Evolutionary conservation across 345 rosid genomes (phyloP).

Genomic region (Xanthoceras sorbifolium): DNA sequence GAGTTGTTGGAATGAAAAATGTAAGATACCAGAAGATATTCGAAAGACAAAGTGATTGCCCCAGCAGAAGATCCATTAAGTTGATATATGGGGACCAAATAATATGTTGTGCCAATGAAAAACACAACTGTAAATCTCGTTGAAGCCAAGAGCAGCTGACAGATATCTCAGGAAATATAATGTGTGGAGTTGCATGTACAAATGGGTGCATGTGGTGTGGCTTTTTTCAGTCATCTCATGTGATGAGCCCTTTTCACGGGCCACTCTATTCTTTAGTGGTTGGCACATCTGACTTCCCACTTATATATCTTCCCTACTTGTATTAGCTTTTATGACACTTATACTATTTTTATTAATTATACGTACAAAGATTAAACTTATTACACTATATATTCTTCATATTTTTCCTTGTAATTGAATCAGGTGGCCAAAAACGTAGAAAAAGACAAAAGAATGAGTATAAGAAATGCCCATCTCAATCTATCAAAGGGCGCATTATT

Average conservation of each 20-base stretch:
- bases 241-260: slow-evolving; percentile 31
- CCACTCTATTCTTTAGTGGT: slow-evolving; percentile 30
- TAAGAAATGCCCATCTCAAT: background rate
- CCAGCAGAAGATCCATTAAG: slow-evolving; percentile 26
- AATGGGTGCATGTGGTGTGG: slow-evolving; percentile 7
- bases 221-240: slow-evolving; percentile 31
- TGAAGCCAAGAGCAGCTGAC: background rate
- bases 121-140: background rate
- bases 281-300: slow-evolving; percentile 16
- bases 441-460: slow-evolving; percentile 21
- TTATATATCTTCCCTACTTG: background rate
- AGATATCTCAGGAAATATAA: background rate
- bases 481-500: background rate
- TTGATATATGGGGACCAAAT: slow-evolving; percentile 15
- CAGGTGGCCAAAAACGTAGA: background rate
- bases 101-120: background rate
- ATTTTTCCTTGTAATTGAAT: background rate
- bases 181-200: slow-evolving; percentile 2
- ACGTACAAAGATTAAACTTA: no score
- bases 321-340: background rate
- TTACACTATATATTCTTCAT: no score
- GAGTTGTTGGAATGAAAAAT: background rate
- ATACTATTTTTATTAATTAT: no score
- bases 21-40: slow-evolving; percentile 20
- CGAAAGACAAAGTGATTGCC: slow-evolving; percentile 21